These are phyloP conservation scores for Colletotrichum sp. DNA, from an alignment of 2,329 filamentous ascomycete genomes.

Conservation along the genomic window DNA sequence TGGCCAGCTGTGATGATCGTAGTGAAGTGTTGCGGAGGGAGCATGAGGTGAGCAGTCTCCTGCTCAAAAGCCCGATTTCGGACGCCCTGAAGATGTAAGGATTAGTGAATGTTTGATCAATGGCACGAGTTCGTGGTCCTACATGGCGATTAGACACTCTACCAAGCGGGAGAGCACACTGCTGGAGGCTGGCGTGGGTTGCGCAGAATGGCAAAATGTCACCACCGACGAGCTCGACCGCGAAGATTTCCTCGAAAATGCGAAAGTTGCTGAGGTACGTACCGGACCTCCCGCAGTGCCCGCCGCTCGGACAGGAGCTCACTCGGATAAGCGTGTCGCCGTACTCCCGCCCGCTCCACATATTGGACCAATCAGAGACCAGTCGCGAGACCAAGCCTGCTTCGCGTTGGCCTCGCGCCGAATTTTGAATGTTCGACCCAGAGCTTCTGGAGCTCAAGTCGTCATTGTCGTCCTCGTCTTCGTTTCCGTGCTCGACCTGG, in stretches of 20 bases:
- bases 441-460: background rate
- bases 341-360: background rate
- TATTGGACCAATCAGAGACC: constrained; percentile 1
- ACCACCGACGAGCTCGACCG: background rate
- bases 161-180: background rate
- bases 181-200: background rate
- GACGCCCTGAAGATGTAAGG: constrained; percentile 7
- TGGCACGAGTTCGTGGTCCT: background rate
- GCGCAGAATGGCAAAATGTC: background rate
- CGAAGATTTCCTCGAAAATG: background rate
- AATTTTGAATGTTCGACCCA: constrained; percentile 15
- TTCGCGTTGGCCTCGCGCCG: constrained; percentile 19
- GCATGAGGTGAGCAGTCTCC: constrained; percentile 15
- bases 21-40: background rate
- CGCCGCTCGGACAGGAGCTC: background rate
- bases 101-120: background rate
- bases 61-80: constrained; percentile 18
- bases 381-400: constrained; percentile 17
- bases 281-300: background rate
- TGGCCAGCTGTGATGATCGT: background rate
- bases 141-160: background rate
- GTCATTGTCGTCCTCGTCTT: background rate
- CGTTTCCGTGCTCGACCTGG: background rate
- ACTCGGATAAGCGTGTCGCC: constrained; percentile 13
- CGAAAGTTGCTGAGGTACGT: background rate